Percentiles rank a stretch among this genome's conserved stretches.
Evolutionary conservation across 2,329 filamentous ascomycete species (phyloP).

Genomic region (Clathrospora elynae): DNA sequence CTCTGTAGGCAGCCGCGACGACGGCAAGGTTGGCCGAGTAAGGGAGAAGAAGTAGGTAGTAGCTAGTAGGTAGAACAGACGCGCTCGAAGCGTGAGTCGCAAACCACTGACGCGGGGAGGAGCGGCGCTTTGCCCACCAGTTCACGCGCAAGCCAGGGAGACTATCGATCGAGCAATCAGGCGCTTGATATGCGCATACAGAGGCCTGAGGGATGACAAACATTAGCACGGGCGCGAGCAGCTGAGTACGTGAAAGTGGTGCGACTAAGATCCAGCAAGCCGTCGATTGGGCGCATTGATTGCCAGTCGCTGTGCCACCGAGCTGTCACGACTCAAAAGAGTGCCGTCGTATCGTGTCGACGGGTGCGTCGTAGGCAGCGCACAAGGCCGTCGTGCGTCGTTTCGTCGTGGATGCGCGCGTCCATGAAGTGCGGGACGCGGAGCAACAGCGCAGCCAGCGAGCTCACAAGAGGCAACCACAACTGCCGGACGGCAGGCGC

Average conservation of each 20-base stretch:
- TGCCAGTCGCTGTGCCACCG: constrained; percentile 43
- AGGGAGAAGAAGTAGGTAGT: constrained; percentile 14
- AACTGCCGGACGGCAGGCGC: constrained; percentile 19
- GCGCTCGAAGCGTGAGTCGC: constrained; percentile 28
- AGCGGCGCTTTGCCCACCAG: constrained; percentile 30
- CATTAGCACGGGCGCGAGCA: constrained; percentile 44
- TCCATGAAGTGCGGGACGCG: constrained; percentile 27
- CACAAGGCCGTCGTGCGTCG: constrained; percentile 41
- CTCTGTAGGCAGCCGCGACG: background rate
- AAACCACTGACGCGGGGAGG: constrained; percentile 25
- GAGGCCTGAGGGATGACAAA: constrained; percentile 39
- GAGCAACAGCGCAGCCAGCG: constrained; percentile 26
- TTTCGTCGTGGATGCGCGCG: constrained; percentile 38
- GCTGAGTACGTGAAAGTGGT: constrained; percentile 31
- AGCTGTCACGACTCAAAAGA: constrained; percentile 46
- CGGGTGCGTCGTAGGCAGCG: constrained; percentile 25
- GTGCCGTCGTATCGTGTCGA: constrained; percentile 34
- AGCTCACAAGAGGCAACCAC: constrained; percentile 21
- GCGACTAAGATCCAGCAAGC: constrained; percentile 33
- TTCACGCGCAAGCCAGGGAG: constrained; percentile 32
- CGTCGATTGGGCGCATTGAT: constrained; percentile 36
- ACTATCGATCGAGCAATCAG: constrained; percentile 33
- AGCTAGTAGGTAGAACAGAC: constrained; percentile 17
- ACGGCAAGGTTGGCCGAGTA: background rate
- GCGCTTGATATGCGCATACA: constrained; percentile 34